A percentile compares a stretch with the other conserved stretches of the same genome.
These are phyloP conservation scores for Trichoderma asperellum DNA, from an alignment of 2,329 filamentous ascomycete genomes.

Conservation along the genomic window DNA sequence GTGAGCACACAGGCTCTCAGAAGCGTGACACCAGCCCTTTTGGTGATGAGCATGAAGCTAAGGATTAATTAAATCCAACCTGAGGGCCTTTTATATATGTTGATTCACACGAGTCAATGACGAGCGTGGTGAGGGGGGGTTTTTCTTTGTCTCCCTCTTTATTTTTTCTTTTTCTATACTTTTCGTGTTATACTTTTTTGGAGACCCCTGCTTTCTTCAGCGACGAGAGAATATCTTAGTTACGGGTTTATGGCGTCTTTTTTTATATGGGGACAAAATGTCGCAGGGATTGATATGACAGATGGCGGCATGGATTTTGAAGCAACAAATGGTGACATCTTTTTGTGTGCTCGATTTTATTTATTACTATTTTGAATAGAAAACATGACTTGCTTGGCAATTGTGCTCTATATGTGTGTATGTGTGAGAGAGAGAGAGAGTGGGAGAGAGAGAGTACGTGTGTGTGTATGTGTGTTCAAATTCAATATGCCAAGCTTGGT, in stretches of 20 bases:
- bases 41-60: constrained; percentile 61
- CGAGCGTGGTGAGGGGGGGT: neutral
- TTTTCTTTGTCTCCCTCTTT: constrained; percentile 7
- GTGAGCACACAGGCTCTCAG: constrained; percentile 35
- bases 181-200: constrained; percentile 35
- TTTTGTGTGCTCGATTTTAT: constrained; percentile 31
- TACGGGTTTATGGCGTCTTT: constrained; percentile 39
- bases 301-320: constrained; percentile 36
- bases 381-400: constrained; percentile 32
- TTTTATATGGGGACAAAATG: constrained; percentile 32
- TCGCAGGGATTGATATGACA: constrained; percentile 38
- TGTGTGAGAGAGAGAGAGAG: too few species aligned
- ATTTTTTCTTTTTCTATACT: constrained; percentile 10
- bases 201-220: constrained; percentile 34
- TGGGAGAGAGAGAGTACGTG: too few species aligned
- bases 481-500: neutral
- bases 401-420: neutral
- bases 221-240: constrained; percentile 31
- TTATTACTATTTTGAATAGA: constrained; percentile 33
- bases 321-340: constrained; percentile 32
- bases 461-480: neutral
- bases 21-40: constrained; percentile 54
- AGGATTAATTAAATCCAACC: constrained; percentile 43
- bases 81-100: constrained; percentile 29
- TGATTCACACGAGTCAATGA: constrained; percentile 30